Evolutionary conservation across 2,329 filamentous ascomycete genomes (phyloP).

Genomic region (Fusarium tricinctum): DNA sequence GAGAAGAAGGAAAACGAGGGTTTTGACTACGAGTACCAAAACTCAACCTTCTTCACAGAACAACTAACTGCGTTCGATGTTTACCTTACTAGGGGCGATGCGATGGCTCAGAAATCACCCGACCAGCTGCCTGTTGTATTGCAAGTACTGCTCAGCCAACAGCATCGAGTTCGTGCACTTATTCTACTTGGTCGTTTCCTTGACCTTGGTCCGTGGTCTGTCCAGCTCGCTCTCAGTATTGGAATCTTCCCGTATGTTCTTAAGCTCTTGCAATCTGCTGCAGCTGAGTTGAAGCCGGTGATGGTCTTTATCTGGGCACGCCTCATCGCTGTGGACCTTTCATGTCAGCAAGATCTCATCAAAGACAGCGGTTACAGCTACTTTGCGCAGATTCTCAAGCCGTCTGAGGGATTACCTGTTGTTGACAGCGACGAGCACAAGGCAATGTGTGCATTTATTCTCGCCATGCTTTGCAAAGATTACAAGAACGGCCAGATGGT

Average conservation of each 20-base stretch:
- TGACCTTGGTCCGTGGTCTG: conserved; percentile 96
- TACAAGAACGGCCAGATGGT: conserved; percentile 93
- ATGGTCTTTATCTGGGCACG: conserved; percentile 99
- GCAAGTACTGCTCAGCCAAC: conserved; percentile 95
- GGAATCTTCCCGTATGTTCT: conserved; percentile 99
- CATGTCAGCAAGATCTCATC: conserved; percentile 91
- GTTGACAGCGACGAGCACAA: conserved; percentile 94
- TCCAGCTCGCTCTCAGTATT: conserved; percentile 97
- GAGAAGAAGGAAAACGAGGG: conserved; percentile 82
- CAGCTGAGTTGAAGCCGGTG: conserved; percentile 93
- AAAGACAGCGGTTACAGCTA: conserved; percentile 99
- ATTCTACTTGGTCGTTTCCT: conserved; percentile 94
- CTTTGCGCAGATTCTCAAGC: conserved; percentile 92
- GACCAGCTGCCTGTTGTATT: conserved; percentile 97
- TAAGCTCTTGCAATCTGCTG: conserved; percentile 94
- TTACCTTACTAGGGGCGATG: conserved; percentile 85
- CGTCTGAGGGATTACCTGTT: conserved; percentile 84
- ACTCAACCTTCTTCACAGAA: conserved; percentile 96
- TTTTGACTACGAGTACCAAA: conserved; percentile 89
- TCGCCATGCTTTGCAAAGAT: conserved; percentile 96
- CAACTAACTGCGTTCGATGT: conserved; percentile 98
- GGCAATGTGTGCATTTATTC: conserved; percentile 98
- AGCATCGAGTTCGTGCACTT: conserved; percentile 89
- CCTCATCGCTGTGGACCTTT: conserved; percentile 93
- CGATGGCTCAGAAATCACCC: conserved; percentile 86